Evolutionary conservation across 148 eudicot genomes (phyloP).

Genomic region (Bassia scoparia): DNA sequence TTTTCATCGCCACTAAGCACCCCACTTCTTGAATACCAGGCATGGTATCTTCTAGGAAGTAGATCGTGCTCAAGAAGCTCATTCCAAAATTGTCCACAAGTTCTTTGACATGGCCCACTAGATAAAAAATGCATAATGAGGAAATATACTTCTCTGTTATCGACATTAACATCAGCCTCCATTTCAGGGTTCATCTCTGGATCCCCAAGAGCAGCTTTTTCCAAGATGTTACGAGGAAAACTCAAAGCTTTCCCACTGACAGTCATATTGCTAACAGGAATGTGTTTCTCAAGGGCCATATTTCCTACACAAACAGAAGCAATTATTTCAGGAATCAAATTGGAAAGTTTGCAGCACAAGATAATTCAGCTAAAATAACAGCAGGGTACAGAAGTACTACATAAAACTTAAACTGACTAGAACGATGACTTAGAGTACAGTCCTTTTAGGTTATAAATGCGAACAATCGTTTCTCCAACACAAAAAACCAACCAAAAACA

Average conservation of each 20-base stretch:
- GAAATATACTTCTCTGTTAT: conserved; percentile 81
- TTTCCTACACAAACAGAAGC: conserved; percentile 34
- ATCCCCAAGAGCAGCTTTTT: conserved; percentile 43
- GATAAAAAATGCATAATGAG: conserved; percentile 97
- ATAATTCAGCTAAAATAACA: background rate
- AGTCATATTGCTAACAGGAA: conserved; percentile 46
- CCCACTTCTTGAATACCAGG: conserved; percentile 95
- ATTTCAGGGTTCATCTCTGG: conserved; percentile 30
- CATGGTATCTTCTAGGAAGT: conserved; percentile 92
- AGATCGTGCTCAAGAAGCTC: conserved; percentile 97
- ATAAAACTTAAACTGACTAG: background rate
- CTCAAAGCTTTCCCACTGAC: conserved; percentile 56
- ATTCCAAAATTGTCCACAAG: conserved; percentile 98
- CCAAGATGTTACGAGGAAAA: conserved; percentile 49
- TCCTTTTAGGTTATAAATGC: background rate
- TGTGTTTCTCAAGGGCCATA: conserved; percentile 80
- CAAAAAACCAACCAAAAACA: background rate
- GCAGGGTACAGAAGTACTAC: background rate
- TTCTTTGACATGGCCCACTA: conserved; percentile 91
- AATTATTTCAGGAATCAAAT: background rate
- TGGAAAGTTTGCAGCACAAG: background rate
- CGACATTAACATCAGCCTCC: conserved; percentile 70
- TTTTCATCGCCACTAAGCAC: conserved; percentile 73
- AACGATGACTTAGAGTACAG: background rate
- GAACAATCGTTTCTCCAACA: background rate